These are phyloP conservation scores for Pseudoneurospora amorphoporcata DNA, from an alignment of 495 filamentous ascomycete genomes.

Conservation along the genomic window DNA sequence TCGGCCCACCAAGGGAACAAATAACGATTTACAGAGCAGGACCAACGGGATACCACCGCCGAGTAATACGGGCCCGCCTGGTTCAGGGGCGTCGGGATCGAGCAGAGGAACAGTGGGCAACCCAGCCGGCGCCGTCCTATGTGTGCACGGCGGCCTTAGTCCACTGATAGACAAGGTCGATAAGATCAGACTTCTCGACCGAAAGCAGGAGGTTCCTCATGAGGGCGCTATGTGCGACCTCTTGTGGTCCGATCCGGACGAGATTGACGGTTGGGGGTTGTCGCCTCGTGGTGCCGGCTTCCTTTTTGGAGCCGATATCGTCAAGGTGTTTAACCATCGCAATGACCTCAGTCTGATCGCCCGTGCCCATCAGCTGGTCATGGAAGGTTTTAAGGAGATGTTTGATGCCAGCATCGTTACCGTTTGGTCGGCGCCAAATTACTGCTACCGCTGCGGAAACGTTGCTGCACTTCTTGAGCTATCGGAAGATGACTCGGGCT, in stretches of 20 bases:
- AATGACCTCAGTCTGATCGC: constrained; percentile 90
- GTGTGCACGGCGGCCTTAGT: constrained; percentile 88
- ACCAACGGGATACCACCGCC: constrained; percentile 31
- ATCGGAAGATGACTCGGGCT: constrained; percentile 68
- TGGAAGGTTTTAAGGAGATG: constrained; percentile 99
- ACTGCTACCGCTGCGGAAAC: constrained; percentile 96
- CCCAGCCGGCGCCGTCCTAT: constrained; percentile 75
- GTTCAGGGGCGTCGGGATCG: constrained; percentile 62
- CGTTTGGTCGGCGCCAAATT: constrained; percentile 95
- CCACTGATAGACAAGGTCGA: constrained; percentile 90
- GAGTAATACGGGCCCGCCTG: constrained; percentile 57
- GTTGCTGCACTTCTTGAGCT: constrained; percentile 92
- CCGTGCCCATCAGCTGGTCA: constrained; percentile 92
- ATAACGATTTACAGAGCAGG: constrained; percentile 18
- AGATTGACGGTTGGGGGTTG: constrained; percentile 95
- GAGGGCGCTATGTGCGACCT: constrained; percentile 99
- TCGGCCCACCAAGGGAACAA: constrained; percentile 27
- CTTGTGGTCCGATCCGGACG: constrained; percentile 95
- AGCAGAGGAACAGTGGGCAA: constrained; percentile 54
- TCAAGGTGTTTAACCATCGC: constrained; percentile 86
- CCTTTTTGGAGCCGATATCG: constrained; percentile 92
- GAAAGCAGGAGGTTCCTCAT: constrained; percentile 97
- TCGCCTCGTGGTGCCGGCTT: constrained; percentile 93
- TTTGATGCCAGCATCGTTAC: constrained; percentile 92
- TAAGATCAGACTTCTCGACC: constrained; percentile 88